Conservation (phyloP, 805 yeast genomes). For the Spathaspora boniae region DNA sequence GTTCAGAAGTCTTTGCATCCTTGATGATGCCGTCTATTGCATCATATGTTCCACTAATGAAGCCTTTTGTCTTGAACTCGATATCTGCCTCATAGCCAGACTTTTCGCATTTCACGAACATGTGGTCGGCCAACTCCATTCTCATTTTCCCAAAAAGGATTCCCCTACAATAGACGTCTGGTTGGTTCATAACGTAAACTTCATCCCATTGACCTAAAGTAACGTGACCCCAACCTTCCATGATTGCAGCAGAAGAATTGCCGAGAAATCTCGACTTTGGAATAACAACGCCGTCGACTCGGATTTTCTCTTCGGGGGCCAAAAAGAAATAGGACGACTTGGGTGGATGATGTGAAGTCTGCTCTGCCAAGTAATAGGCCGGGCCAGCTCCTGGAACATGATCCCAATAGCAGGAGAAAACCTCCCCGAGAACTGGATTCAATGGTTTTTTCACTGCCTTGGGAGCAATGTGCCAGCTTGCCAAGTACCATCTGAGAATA, state of each 20-base stretch:
- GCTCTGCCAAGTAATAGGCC: constrained; percentile 88
- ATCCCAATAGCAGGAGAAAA: constrained; percentile 91
- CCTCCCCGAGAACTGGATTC: constrained; percentile 92
- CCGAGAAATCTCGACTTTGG: constrained; percentile 91
- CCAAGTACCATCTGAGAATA: constrained; percentile 84
- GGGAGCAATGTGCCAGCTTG: constrained; percentile 98
- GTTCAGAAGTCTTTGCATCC: constrained; percentile 40
- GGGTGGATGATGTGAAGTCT: constrained; percentile 98
- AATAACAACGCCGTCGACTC: constrained; percentile 84
- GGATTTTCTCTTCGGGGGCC: constrained; percentile 74
- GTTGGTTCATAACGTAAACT: constrained; percentile 82
- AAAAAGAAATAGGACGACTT: constrained; percentile 88
- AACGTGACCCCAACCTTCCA: constrained; percentile 85
- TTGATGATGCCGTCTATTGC: constrained; percentile 75
- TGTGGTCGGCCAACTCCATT: constrained; percentile 89
- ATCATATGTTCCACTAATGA: constrained; percentile 88
- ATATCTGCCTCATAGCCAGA: constrained; percentile 68
- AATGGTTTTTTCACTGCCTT: constrained; percentile 97
- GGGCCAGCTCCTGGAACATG: constrained; percentile 59
- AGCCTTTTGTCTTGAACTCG: constrained; percentile 94
- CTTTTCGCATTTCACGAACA: constrained; percentile 64
- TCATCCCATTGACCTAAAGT: constrained; percentile 68
- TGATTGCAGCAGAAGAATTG: constrained; percentile 93
- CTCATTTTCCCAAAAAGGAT: constrained; percentile 86
- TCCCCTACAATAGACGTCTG: constrained; percentile 93